Base-by-base conservation (phyloP, 441 rosid genomes). In the Breynia disticha region DNA sequence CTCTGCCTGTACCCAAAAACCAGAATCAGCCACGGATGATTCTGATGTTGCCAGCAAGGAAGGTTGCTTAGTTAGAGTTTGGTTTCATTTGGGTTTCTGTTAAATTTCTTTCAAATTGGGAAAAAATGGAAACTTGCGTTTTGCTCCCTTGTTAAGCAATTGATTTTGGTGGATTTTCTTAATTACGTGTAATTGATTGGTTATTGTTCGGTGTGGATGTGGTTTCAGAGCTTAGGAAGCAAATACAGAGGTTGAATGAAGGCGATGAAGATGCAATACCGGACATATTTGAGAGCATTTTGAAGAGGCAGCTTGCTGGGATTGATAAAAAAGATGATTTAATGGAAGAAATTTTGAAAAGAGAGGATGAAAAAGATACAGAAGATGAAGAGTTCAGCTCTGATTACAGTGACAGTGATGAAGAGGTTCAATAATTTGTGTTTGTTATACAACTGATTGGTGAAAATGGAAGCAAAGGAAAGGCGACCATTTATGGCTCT, bases 211-310 rank as follows among this genome's bases (percentile, higher is more conserved):
- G 44, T 9, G 15, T 9, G 15, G 5, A 19, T 45, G 52, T 59
- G 35, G 22, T 56, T 38, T 9, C 74, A 82, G 90, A 85, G 79
- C 75, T 85, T 54, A 82, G 72, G 56, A 67, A 42, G 60, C 68
- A 72, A 55, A 79, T 82, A 42, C 56, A 59, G 41, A 77, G 57
- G 61, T 76, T 61, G 51, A 54, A 68, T 3, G 79, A 75, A 24
- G 86, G 78, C 19, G 72, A 86, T 50, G 79, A 60, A 16, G 80
- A 74, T n/a, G 78, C 79, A 4, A 57, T 86, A 7, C 90, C 87
- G 0, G 61, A 66, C 0, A 74, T 86, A 7, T 73, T 86, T 9
- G 90, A 77, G 56, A 83, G 72, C 20, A 72, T 85, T 54, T 65
- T 79, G 71, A 71, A 38, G 52, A 72, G 87, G 63, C 75, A 80